phyloP scores from a whole-genome alignment of 164 flowering plant species.

The Chimonanthus praecox region DNA sequence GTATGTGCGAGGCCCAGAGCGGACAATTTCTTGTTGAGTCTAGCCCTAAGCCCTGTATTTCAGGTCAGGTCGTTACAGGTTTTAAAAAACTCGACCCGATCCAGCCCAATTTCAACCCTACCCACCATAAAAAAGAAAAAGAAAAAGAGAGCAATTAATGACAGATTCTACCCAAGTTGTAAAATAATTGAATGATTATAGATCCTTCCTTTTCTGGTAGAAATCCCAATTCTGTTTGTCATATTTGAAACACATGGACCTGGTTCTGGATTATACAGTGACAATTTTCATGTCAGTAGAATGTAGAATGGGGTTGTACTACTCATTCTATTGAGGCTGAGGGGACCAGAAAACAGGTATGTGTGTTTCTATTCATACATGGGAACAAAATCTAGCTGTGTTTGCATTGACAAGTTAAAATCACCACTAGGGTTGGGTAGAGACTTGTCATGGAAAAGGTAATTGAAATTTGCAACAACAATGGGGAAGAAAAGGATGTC shows the following conservation, averaged over 20 bases:
- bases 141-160: neutral
- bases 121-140: neutral
- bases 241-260: neutral
- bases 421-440: neutral
- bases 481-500: neutral
- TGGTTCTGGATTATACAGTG: neutral
- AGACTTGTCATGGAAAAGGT: constrained; percentile 1
- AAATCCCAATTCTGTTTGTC: neutral
- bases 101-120: too few relatives aligned
- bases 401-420: neutral
- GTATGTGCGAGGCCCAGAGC: too few relatives aligned
- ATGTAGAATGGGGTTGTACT: neutral
- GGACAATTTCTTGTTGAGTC: too few relatives aligned
- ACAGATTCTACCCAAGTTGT: neutral
- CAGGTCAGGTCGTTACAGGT: too few relatives aligned
- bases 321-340: neutral
- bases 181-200: neutral
- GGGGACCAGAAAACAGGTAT: neutral
- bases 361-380: neutral
- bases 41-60: too few relatives aligned
- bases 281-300: neutral
- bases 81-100: too few relatives aligned
- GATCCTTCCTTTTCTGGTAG: neutral
- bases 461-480: neutral
- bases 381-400: constrained; percentile 6